Conservation (phyloP, 164 flowering plant genomes). For the Euptelea pleiosperma region DNA sequence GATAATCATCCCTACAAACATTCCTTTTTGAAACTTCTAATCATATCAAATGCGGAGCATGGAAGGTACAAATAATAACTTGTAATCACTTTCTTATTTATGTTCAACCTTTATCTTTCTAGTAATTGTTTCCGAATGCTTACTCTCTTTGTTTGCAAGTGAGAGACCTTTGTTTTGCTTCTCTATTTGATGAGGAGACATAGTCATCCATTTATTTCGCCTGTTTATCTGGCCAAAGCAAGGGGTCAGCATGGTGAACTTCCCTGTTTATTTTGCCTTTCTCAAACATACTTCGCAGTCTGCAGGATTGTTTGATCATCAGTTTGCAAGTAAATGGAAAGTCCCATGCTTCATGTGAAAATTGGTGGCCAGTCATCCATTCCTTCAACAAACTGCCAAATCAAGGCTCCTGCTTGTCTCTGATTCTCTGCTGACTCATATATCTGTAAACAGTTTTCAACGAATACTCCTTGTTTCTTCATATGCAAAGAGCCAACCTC, state of each 20-base stretch:
- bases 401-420: slow-evolving; percentile 48
- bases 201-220: too few species aligned
- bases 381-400: slow-evolving; percentile 63
- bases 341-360: slow-evolving; percentile 46
- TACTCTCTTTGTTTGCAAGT: too few species aligned
- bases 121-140: too few species aligned
- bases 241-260: slow-evolving; percentile 10
- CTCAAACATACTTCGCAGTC: slow-evolving; percentile 23
- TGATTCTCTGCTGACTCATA: slow-evolving; percentile 51
- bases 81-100: too few species aligned
- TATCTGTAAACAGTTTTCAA: slow-evolving; percentile 39
- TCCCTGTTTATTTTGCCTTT: slow-evolving; percentile 12
- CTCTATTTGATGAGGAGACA: too few species aligned
- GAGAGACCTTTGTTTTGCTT: too few species aligned
- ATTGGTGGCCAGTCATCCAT: slow-evolving; percentile 46
- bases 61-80: too few species aligned
- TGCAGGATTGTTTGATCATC: slow-evolving; percentile 49
- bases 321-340: slow-evolving; percentile 43
- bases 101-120: too few species aligned
- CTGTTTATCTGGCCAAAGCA: slow-evolving; percentile 13
- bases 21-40: too few species aligned
- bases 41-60: too few species aligned
- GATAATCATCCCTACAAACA: too few species aligned
- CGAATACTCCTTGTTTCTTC: slow-evolving; percentile 23
- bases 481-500: slow-evolving; percentile 46